Percentiles rank a stretch among this genome's conserved stretches.
phyloP scores from a whole-genome alignment of 257 asterid genomes.

The Fraxinus americana region DNA sequence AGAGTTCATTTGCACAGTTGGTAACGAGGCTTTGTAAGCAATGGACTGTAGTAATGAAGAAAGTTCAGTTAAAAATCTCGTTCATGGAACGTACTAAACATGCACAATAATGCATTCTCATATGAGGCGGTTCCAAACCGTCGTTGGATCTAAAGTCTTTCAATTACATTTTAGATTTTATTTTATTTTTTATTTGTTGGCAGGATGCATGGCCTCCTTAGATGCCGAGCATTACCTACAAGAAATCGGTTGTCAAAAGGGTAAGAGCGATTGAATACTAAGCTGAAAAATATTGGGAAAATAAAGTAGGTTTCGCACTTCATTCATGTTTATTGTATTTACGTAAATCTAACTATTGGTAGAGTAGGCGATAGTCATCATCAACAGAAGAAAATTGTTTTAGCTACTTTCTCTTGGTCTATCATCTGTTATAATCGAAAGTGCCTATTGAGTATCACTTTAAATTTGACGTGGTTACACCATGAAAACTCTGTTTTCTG shows the following conservation, averaged over 20 bases:
- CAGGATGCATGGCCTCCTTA: constrained; percentile 98
- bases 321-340: not conserved
- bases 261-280: constrained; percentile 75
- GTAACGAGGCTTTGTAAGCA: not conserved
- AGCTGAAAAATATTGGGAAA: not conserved
- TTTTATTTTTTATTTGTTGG: constrained; percentile 20
- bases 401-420: not conserved
- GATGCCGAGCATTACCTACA: constrained; percentile 98
- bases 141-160: constrained; percentile 11
- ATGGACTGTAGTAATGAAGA: not conserved
- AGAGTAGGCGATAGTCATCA: not conserved
- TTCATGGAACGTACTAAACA: not conserved
- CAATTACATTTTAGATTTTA: not conserved
- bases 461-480: too few relatives aligned
- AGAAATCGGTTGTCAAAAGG: constrained; percentile 82
- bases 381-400: not conserved
- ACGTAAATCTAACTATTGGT: not conserved
- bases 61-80: not conserved
- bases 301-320: not conserved
- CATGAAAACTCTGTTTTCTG: too few relatives aligned
- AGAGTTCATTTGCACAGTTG: not conserved
- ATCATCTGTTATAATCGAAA: not conserved
- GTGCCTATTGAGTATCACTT: too few relatives aligned
- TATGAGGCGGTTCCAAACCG: not conserved
- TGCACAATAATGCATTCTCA: not conserved